phyloP scores from a whole-genome alignment of 2,329 filamentous ascomycete species.

The Penicillium italicum region DNA sequence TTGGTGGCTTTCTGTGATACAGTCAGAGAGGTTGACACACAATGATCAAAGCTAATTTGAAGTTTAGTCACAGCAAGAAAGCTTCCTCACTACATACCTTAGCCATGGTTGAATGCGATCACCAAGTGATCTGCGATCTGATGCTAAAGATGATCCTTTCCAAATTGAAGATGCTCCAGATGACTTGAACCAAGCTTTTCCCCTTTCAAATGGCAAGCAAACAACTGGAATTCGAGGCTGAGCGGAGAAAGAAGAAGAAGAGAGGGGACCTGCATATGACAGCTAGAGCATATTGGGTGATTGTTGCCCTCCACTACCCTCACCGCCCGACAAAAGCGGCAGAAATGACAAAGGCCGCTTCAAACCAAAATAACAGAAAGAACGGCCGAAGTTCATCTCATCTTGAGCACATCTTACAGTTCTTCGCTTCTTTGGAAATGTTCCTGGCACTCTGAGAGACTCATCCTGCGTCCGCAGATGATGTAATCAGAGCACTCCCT shows the following conservation, averaged over 20 bases:
- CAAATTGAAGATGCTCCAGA: no score
- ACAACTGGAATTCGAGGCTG: not conserved
- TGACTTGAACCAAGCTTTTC: not conserved
- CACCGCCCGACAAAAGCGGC: conserved; percentile 23
- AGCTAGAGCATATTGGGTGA: conserved; percentile 11
- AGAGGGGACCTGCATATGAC: conserved; percentile 6
- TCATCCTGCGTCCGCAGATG: conserved; percentile 9
- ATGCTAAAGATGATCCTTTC: not conserved
- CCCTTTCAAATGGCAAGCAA: not conserved
- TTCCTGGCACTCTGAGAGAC: conserved; percentile 4
- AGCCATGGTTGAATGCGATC: conserved; percentile 22
- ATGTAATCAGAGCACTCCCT: conserved; percentile 3
- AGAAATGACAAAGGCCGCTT: conserved; percentile 15
- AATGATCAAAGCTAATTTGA: not conserved
- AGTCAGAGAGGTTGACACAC: conserved; percentile 1
- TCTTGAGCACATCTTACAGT: conserved; percentile 2
- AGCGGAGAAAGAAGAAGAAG: not conserved
- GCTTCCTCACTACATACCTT: conserved; percentile 20
- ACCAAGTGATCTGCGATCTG: not conserved
- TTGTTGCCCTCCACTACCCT: conserved; percentile 25
- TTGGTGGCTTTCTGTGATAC: conserved; percentile 48
- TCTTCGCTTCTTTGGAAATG: conserved; percentile 8
- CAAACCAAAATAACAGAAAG: conserved; percentile 24
- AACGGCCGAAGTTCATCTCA: not conserved
- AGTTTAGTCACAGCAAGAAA: not conserved